phyloP scores from a whole-genome alignment of 495 filamentous ascomycete genomes.

The Stereocaulon alpinum region DNA sequence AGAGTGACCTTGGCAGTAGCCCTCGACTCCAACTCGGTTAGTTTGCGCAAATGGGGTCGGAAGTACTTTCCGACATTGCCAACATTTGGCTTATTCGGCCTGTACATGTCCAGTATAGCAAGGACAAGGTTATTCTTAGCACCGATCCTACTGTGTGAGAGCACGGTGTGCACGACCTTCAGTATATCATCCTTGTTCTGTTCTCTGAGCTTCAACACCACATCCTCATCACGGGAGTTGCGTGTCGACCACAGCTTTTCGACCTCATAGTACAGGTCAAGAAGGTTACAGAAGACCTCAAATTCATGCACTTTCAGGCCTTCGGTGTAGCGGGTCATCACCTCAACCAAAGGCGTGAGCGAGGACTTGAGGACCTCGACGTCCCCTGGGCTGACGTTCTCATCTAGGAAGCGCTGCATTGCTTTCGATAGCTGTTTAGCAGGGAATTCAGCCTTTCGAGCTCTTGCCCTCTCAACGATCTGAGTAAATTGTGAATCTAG shows the following conservation, averaged over 20 bases:
- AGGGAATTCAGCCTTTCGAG: constrained; percentile 78
- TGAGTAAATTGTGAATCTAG: constrained; percentile 71
- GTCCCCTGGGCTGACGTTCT: constrained; percentile 62
- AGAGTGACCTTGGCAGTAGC: constrained; percentile 89
- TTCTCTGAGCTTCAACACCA: constrained; percentile 86
- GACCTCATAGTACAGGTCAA: constrained; percentile 70
- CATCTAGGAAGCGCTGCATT: constrained; percentile 77
- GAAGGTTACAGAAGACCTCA: constrained; percentile 62
- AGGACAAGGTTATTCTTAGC: constrained; percentile 92
- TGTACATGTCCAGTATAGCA: constrained; percentile 87
- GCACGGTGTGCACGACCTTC: constrained; percentile 73
- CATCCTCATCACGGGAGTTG: constrained; percentile 82
- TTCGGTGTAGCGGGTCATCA: constrained; percentile 76
- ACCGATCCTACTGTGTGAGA: constrained; percentile 84
- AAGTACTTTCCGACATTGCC: constrained; percentile 85
- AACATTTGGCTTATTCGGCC: constrained; percentile 82
- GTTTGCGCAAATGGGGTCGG: constrained; percentile 66
- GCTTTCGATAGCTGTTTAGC: constrained; percentile 79
- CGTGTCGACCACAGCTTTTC: constrained; percentile 81
- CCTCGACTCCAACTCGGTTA: constrained; percentile 86
- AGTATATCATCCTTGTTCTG: constrained; percentile 87
- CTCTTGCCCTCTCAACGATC: constrained; percentile 70
- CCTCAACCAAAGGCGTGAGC: constrained; percentile 64
- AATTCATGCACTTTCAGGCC: constrained; percentile 89
- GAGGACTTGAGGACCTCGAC: constrained; percentile 60